Evolutionary conservation across 371 early-diverging fungal species (phyloP), one percentile per base, ranked within the genome.

Genomic region (Funneliformis caledonium): DNA sequence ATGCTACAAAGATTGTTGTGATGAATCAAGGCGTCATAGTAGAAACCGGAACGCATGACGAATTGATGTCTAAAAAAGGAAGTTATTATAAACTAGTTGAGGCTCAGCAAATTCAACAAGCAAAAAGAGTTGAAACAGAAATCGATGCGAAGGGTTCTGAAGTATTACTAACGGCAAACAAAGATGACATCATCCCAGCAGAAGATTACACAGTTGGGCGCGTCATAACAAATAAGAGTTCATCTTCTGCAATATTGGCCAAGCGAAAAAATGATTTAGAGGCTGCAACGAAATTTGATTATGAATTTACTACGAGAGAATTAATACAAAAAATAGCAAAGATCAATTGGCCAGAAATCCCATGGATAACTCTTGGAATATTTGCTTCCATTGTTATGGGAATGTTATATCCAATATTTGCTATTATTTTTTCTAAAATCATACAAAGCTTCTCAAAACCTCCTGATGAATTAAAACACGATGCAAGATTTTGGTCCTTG

Each of bases 1-100:
- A 96, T 80, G 94, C 97, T 2, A 94, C 97, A 82, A 83, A 90
- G 47, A 97, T 98, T 83, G 90, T 93, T 64, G 95, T 95, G 9
- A 91, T 95, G 89, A 85, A 89, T 69, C 84, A 92, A 78, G 96
- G 96, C 64, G 84, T 87, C 12, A 85, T 96, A 12, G 80, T 93
- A 22, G 96, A 96, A 84, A 84, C 83, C 52, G 96, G 96, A 67
- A 91, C 87, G 0, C 96, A 96, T 84, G 87, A 89, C 33, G 87
- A 90, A n/a, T 83, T 94, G 26, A 81, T 92, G 68, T 85, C 82
- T 8, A 80, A 82, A 3, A 84, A 88, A 22, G 91, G 92, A 61
- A 83, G 85, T 12, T 93, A 93, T 78, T 85, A 85, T 52, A 90
- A 87, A 43, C 80, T 92, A 45, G 92, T 92, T 26, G 84, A 82